These are phyloP conservation scores for Podosphaera fusca DNA, from an alignment of 2,329 filamentous ascomycete species.

Conservation along the genomic window DNA sequence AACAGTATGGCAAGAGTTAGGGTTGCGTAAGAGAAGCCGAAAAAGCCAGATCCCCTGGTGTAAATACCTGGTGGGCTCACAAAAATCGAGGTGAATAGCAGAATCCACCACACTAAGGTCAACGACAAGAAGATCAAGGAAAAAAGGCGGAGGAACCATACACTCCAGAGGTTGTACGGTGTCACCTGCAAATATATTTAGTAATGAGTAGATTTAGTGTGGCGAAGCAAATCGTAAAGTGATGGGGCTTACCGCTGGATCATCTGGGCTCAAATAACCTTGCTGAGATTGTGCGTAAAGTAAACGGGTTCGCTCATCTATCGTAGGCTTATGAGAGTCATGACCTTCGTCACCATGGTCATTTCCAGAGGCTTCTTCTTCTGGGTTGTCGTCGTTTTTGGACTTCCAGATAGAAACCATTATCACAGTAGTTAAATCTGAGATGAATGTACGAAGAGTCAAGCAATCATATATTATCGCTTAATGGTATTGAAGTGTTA, in stretches of 20 bases:
- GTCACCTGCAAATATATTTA: slow-evolving; percentile 28
- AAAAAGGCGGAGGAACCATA: slow-evolving; percentile 56
- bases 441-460: too few species aligned
- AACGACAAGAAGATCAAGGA: slow-evolving; percentile 53
- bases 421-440: slow-evolving; percentile 3
- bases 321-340: slow-evolving; percentile 17
- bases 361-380: slow-evolving; percentile 4
- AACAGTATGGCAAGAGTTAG: slow-evolving; percentile 55
- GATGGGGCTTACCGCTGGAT: slow-evolving; percentile 42
- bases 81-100: slow-evolving; percentile 75
- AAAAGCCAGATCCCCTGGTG: slow-evolving; percentile 77
- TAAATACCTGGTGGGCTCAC: slow-evolving; percentile 73
- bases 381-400: slow-evolving; percentile 20
- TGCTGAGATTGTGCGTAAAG: slow-evolving; percentile 12
- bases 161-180: slow-evolving; percentile 85
- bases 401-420: slow-evolving; percentile 33
- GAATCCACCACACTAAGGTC: slow-evolving; percentile 77
- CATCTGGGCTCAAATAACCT: slow-evolving; percentile 50
- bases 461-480: too few species aligned
- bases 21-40: slow-evolving; percentile 63
- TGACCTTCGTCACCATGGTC: slow-evolving; percentile 2
- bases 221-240: background rate
- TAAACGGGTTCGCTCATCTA: slow-evolving; percentile 30
- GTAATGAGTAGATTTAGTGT: slow-evolving; percentile 1
- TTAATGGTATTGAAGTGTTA: too few species aligned